phyloP scores from a whole-genome alignment of 495 filamentous ascomycete species.

The Tuber indicum region DNA sequence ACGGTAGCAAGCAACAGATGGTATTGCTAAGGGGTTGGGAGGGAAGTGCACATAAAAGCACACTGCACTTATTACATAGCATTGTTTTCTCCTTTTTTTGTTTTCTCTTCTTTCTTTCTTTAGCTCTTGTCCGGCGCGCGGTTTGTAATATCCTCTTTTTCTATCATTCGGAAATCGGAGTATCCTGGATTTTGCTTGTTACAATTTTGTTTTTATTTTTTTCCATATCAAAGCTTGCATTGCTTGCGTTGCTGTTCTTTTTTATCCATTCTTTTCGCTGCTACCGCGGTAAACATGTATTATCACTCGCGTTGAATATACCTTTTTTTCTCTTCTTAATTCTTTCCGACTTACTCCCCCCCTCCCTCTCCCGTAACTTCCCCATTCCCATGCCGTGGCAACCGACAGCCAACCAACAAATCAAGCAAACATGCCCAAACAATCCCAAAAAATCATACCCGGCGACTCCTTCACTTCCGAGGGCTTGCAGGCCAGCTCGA shows the following conservation, averaged over 20 bases:
- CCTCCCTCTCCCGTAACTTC: background rate
- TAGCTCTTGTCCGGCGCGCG: slow-evolving; percentile 8
- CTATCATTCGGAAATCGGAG: slow-evolving; percentile 12
- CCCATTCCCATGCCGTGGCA: background rate
- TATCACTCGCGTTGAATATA: slow-evolving; percentile 2
- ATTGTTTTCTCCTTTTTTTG: background rate
- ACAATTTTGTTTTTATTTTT: background rate
- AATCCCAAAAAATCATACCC: background rate
- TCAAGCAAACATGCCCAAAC: background rate
- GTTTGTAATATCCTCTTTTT: slow-evolving; percentile 21
- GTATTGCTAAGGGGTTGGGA: background rate
- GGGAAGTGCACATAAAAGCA: background rate
- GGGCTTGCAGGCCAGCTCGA: background rate
- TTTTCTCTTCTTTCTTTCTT: slow-evolving; percentile 11
- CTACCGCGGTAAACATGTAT: background rate
- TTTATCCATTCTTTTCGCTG: background rate
- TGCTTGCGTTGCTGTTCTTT: background rate
- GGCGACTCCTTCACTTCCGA: background rate
- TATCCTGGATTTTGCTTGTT: background rate
- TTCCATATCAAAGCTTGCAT: background rate
- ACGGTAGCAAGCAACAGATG: background rate
- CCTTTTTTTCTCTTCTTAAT: slow-evolving; percentile 4
- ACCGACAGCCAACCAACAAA: background rate
- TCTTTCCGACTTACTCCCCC: background rate
- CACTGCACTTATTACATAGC: background rate